A percentile compares a stretch with the other conserved stretches of the same genome.
Evolutionary conservation across 2,329 filamentous ascomycete genomes (phyloP).

Genomic region (Biscogniauxia mediterranea): DNA sequence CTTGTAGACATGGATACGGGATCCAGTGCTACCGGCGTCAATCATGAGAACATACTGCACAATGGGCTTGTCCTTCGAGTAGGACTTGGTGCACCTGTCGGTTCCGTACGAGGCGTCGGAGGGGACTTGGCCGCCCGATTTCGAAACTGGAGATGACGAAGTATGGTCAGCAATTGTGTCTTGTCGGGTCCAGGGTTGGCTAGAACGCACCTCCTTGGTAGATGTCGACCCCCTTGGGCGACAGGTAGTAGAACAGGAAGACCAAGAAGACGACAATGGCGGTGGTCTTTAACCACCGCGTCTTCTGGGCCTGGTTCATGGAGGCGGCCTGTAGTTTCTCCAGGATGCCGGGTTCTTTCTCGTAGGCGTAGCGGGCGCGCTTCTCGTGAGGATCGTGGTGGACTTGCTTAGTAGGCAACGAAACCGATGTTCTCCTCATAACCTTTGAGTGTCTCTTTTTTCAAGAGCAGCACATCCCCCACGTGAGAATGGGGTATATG

Average conservation of each 20-base stretch:
- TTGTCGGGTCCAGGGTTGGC: not conserved
- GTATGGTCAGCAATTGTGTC: conserved; percentile 18
- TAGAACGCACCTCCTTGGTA: conserved; percentile 44
- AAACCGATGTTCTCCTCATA: conserved; percentile 67
- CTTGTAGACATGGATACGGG: conserved; percentile 96
- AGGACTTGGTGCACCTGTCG: conserved; percentile 77
- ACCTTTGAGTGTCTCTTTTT: conserved; percentile 14
- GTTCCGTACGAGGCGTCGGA: conserved; percentile 64
- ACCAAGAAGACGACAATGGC: conserved; percentile 60
- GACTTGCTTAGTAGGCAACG: conserved; percentile 59
- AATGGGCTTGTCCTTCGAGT: conserved; percentile 84
- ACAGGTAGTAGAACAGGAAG: conserved; percentile 63
- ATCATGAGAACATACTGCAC: conserved; percentile 99
- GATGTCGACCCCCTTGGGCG: conserved; percentile 56
- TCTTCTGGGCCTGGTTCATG: conserved; percentile 63
- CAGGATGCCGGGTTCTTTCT: conserved; percentile 47
- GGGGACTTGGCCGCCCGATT: conserved; percentile 49
- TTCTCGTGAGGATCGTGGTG: conserved; percentile 65
- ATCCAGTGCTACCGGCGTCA: conserved; percentile 95
- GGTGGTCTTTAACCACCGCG: conserved; percentile 64
- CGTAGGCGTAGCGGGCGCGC: conserved; percentile 55
- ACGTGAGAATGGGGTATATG: conserved; percentile 14
- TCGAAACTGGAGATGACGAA: conserved; percentile 18
- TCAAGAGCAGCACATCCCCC: conserved; percentile 26
- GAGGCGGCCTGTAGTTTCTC: conserved; percentile 56